These are phyloP conservation scores for sweet orange (Citrus sinensis) DNA, from an alignment of 345 rosid genomes.

Conservation along the genomic window DVS_A1.0 CM039163.1:5828001-5828500, in stretches of 20 bases:
- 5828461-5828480: not conserved
- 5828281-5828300: too few relatives aligned
- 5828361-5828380: not conserved
- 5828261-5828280: not conserved
- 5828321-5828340: not conserved
- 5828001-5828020: not conserved
- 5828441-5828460: not conserved
- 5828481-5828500: not conserved
- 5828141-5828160: not conserved
- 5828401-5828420: not conserved
- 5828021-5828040: not conserved
- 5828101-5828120: not conserved
- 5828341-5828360: not conserved
- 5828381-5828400: not conserved
- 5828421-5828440: not conserved
- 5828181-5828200: not conserved
- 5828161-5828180: not conserved
- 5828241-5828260: not conserved
- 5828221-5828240: not conserved
- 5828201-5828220: not conserved
- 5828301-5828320: not conserved
- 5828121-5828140: not conserved
- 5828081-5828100: not conserved
- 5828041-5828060: not conserved
- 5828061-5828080: not conserved